Evolutionary conservation across 495 filamentous ascomycete genomes (phyloP), one percentile per base, ranked within the genome.

Genomic region (Antarctomyces pellizariae): DNA sequence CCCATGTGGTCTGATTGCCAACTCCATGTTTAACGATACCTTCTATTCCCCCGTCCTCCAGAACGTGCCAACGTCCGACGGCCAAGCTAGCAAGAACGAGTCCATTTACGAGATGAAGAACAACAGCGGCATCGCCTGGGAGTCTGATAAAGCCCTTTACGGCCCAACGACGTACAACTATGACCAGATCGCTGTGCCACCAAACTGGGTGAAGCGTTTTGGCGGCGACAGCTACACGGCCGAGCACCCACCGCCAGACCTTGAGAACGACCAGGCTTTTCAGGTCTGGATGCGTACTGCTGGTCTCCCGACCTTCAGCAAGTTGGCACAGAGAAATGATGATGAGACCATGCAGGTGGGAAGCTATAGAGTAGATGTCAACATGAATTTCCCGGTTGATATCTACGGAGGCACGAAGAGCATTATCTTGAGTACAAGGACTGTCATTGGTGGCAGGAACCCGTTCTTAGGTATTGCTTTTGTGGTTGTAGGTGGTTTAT

Each of bases 201-300:
- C 71, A 5, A 90, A 95, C 42, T 97, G 86, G 86, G 38, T 49
- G 8, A 32, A 56, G 10, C 51, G 59, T 22, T 91, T 64, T 33
- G 64, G 62, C 7, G 42, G 66, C 19, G 54, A 57, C 24, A 35
- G 29, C 1, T 93, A 93, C 39, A 64, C 56, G 7, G 47, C 50
- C 0, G 47, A 64, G 0, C 55, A 54, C n/a, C 57, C 58, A 10
- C 67, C 74, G 2, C 75, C 75, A 0, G 47, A 79, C 35, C 42
- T 91, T 6, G 52, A 66, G 20, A 49, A 70, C 3, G 59, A 77
- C 41, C 75, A 93, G 41, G 62, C 61, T 16, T 91, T 99, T 43
- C 82, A 92, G 55, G 82, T 93, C 18, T 99, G 86, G 86, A 95
- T 99, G 86, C 63, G 86, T 43, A 86, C 89, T 2, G 86, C 86